Percentiles rank a stretch among this genome's conserved stretches.
phyloP scores from a whole-genome alignment of 345 rosid genomes.

The Eucalyptus globulus region DNA sequence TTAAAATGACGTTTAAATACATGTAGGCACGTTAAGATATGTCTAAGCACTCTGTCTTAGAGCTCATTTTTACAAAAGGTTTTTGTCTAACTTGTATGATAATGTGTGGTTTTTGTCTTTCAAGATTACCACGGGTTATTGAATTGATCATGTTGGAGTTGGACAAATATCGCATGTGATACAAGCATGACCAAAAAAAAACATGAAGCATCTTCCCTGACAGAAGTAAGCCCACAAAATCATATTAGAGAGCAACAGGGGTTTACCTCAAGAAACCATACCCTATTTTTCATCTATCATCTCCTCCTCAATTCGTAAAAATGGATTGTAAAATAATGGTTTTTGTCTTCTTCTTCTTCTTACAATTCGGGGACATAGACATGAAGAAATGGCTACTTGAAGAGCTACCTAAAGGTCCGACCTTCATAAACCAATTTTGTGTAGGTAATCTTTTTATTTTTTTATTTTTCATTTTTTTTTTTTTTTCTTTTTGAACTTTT shows the following conservation, averaged over 20 bases:
- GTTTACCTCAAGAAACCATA: neutral
- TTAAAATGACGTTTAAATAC: neutral
- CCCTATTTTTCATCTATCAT: neutral
- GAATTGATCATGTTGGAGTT: neutral
- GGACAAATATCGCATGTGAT: neutral
- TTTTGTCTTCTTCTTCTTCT: neutral
- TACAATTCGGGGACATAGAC: neutral
- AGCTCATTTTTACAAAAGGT: neutral
- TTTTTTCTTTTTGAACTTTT: too few species aligned
- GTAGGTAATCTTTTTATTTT: accelerated
- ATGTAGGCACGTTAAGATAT: neutral
- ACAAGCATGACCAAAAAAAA: neutral
- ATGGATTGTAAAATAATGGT: neutral
- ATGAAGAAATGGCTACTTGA: neutral
- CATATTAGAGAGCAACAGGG: neutral
- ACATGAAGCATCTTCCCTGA: neutral
- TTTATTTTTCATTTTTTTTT: too few species aligned
- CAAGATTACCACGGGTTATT: neutral
- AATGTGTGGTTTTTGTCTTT: neutral
- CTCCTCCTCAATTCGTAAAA: neutral
- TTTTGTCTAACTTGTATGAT: neutral
- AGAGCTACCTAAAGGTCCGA: neutral
- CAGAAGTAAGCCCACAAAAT: neutral
- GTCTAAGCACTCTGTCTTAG: neutral
- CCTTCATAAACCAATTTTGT: neutral